phyloP scores from a whole-genome alignment of 2,329 filamentous ascomycete species.

The Claviceps sorghi region DNA sequence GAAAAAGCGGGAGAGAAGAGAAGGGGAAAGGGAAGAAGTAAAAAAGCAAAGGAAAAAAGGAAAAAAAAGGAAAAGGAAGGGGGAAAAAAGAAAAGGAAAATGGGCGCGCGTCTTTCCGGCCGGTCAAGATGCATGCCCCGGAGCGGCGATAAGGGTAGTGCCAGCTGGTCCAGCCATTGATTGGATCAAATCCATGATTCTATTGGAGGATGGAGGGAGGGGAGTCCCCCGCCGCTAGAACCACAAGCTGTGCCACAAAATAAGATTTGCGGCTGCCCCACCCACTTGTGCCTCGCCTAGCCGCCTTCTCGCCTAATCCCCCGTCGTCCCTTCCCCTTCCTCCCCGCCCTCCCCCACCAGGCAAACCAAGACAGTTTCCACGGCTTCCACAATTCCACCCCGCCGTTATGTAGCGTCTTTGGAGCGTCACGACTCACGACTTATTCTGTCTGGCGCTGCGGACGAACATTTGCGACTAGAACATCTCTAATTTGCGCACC shows the following conservation, averaged over 20 bases:
- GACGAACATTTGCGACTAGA: neutral
- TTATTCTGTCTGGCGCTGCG: neutral
- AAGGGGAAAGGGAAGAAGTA: too few species aligned
- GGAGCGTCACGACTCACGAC: neutral
- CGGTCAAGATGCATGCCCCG: neutral
- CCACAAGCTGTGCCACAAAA: neutral
- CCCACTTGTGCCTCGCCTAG: too few species aligned
- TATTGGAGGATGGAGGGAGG: neutral
- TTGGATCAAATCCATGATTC: too few species aligned
- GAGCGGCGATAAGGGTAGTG: neutral
- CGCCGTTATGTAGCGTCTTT: neutral
- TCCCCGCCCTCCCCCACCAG: too few species aligned
- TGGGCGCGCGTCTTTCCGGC: too few species aligned
- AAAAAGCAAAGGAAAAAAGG: too few species aligned
- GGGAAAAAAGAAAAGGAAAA: neutral
- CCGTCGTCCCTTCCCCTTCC: too few species aligned
- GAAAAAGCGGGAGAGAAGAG: too few species aligned
- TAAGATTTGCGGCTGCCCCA: neutral
- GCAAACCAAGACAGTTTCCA: neutral
- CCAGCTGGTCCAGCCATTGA: neutral
- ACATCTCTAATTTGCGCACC: neutral
- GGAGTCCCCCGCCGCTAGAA: neutral
- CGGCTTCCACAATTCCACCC: neutral
- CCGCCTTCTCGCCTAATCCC: too few species aligned
- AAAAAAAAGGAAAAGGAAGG: neutral